Evolutionary conservation across 202 grass and related monocot species (phyloP).

Genomic region (Panicum virgatum): DNA sequence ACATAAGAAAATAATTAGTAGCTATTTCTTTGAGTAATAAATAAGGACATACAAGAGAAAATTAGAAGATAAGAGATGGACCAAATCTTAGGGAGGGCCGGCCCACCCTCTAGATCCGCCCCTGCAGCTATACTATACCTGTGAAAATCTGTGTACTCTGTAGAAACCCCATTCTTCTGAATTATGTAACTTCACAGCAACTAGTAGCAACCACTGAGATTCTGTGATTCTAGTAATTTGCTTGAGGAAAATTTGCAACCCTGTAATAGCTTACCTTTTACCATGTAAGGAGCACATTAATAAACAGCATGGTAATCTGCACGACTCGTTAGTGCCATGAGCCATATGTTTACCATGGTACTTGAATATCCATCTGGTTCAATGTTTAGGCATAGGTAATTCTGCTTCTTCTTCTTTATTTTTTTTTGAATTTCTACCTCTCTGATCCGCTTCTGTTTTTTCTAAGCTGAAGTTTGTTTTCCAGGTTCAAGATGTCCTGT

Average conservation of each 20-base stretch:
- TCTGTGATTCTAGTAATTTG: background rate
- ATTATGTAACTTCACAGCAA: background rate
- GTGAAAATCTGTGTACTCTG: background rate
- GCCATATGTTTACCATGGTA: background rate
- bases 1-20: too few species aligned
- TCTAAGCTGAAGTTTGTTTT: conserved; percentile 39
- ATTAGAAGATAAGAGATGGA: too few species aligned
- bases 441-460: background rate
- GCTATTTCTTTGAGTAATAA: too few species aligned
- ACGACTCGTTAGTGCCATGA: background rate
- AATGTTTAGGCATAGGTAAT: conserved; percentile 12
- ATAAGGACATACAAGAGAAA: too few species aligned
- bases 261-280: background rate
- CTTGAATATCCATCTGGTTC: background rate
- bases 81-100: too few species aligned
- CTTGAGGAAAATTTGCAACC: conserved; percentile 18
- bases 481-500: conserved; percentile 90
- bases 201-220: background rate
- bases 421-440: background rate
- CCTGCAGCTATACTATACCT: background rate
- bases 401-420: background rate
- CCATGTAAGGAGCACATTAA: background rate
- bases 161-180: background rate
- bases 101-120: too few species aligned
- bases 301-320: conserved; percentile 6